Conservation (phyloP, 2,329 filamentous ascomycete species). For the Fusarium nygamai region DNA sequence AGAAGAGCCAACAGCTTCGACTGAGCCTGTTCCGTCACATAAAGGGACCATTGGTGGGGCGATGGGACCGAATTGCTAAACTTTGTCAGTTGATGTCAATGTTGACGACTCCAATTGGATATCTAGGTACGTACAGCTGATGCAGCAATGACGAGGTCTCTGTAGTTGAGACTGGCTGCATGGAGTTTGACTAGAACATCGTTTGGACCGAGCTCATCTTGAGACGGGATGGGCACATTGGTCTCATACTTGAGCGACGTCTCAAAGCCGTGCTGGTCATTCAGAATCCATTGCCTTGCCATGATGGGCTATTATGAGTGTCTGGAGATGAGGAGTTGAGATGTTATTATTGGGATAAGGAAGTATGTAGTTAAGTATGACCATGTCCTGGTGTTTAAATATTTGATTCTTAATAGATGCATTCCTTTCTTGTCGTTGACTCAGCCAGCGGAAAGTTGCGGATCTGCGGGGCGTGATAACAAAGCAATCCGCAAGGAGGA, state of each 20-base stretch:
- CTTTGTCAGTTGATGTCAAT: not conserved
- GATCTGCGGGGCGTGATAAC: not conserved
- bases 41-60: conserved; percentile 44
- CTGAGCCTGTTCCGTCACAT: conserved; percentile 55
- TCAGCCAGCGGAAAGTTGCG: not conserved
- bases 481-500: not conserved
- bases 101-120: not conserved
- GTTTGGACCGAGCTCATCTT: conserved; percentile 59
- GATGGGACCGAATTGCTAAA: conserved; percentile 37
- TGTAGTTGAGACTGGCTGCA: conserved; percentile 60
- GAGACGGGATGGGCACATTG: conserved; percentile 19
- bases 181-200: conserved; percentile 69
- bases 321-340: not conserved
- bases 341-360: not conserved
- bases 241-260: conserved; percentile 47
- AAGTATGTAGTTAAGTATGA: not conserved
- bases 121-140: conserved; percentile 38
- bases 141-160: conserved; percentile 57
- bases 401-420: accelerated
- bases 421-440: not conserved
- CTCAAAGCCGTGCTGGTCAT: conserved; percentile 48
- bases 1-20: conserved; percentile 61
- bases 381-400: not conserved
- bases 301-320: not conserved
- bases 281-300: conserved; percentile 37